Evolutionary conservation across 495 filamentous ascomycete genomes (phyloP).

Genomic region (Polyplosphaeria fusca): DNA sequence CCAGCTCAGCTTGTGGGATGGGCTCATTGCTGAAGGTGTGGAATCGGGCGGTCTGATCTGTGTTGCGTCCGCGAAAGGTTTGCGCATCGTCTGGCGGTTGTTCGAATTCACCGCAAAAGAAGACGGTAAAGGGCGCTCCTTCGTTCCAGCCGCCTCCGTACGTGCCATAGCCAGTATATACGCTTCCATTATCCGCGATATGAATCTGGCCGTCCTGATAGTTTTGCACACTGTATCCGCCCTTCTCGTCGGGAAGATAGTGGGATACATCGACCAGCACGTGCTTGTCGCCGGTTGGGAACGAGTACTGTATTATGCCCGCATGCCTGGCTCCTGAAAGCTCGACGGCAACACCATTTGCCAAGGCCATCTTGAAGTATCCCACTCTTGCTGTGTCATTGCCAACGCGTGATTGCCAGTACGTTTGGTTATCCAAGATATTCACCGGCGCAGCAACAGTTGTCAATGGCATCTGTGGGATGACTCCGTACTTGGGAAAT

Average conservation of each 20-base stretch:
- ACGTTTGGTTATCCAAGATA: slow-evolving; percentile 37
- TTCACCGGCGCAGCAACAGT: slow-evolving; percentile 27
- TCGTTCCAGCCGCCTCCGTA: slow-evolving; percentile 30
- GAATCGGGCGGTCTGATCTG: slow-evolving; percentile 17
- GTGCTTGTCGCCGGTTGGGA: slow-evolving; percentile 31
- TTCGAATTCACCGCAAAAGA: slow-evolving; percentile 39
- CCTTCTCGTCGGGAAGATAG: slow-evolving; percentile 31
- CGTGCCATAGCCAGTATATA: slow-evolving; percentile 32
- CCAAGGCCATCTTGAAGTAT: slow-evolving; percentile 34
- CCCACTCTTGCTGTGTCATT: slow-evolving; percentile 36
- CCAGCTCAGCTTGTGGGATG: slow-evolving; percentile 21
- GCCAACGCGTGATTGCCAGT: slow-evolving; percentile 30
- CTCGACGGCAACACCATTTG: slow-evolving; percentile 32
- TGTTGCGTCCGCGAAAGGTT: slow-evolving; percentile 32
- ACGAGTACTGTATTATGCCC: slow-evolving; percentile 35
- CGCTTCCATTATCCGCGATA: slow-evolving; percentile 19
- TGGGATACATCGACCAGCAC: slow-evolving; percentile 36
- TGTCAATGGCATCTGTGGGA: slow-evolving; percentile 38
- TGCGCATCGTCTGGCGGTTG: slow-evolving; percentile 27
- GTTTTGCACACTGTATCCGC: slow-evolving; percentile 26
- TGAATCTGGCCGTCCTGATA: slow-evolving; percentile 32
- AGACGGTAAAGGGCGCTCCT: slow-evolving; percentile 32
- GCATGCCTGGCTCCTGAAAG: slow-evolving; percentile 31
- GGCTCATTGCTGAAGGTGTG: slow-evolving; percentile 11
- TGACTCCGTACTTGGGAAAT: slow-evolving; percentile 37